phyloP scores from a whole-genome alignment of 2,329 filamentous ascomycete genomes.

The Tolypocladium album region DNA sequence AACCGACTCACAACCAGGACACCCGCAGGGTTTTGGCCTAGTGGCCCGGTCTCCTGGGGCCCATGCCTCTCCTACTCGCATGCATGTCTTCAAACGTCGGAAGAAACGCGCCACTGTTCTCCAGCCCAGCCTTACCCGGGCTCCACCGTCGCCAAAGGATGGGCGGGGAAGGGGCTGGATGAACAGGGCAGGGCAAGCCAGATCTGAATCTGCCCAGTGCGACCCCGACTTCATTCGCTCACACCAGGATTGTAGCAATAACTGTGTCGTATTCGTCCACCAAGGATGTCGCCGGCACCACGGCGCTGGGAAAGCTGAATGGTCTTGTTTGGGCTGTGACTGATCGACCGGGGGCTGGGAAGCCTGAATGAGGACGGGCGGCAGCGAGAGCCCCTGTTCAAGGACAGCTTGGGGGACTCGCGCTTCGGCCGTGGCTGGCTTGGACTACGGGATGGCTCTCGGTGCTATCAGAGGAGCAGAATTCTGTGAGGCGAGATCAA shows the following conservation, averaged over 20 bases:
- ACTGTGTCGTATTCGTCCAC: not conserved
- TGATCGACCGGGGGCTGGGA: not conserved
- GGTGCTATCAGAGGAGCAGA: not conserved
- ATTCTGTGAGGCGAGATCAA: not conserved
- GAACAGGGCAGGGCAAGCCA: not conserved
- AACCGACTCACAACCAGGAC: not conserved
- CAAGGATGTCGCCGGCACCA: not conserved
- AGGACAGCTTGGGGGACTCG: not conserved
- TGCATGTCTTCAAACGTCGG: conserved; percentile 2
- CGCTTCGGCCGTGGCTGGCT: not conserved
- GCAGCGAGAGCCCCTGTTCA: not conserved
- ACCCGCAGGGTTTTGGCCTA: not conserved
- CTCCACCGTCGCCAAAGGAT: not conserved
- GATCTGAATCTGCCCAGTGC: not conserved
- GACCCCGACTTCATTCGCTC: not conserved
- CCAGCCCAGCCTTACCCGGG: not conserved
- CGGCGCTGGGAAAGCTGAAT: not conserved
- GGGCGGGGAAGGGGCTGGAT: not conserved
- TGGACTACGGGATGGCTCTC: not conserved
- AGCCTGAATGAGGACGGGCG: too few species aligned
- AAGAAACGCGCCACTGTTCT: not conserved
- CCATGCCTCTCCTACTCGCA: not conserved
- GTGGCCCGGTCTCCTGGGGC: not conserved
- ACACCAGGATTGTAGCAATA: not conserved
- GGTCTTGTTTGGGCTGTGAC: not conserved